These are phyloP conservation scores for Xerocomus minutiporus DNA, from an alignment of 1,284 basidiomycete genomes.

Conservation along the genomic window DNA sequence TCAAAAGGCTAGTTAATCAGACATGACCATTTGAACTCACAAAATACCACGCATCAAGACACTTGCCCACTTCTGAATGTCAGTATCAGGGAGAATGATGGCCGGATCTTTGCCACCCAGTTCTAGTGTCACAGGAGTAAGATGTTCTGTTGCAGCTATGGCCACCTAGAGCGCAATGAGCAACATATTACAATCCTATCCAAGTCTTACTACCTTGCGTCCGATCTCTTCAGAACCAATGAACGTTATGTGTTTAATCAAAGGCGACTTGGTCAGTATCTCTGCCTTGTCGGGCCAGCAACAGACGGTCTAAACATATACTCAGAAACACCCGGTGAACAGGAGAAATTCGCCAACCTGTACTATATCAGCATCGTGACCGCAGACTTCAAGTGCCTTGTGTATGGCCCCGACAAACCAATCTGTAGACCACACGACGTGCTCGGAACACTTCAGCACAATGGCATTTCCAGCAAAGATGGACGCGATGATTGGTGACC, in stretches of 20 bases:
- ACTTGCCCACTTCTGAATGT: slow-evolving; percentile 66
- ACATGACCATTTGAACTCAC: slow-evolving; percentile 45
- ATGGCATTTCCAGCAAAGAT: slow-evolving; percentile 89
- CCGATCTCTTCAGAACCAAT: slow-evolving; percentile 94
- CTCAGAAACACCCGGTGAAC: slow-evolving; percentile 13
- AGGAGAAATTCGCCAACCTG: slow-evolving; percentile 44
- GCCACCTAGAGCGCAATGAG: slow-evolving; percentile 54
- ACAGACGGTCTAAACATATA: slow-evolving; percentile 58
- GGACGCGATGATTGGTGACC: slow-evolving; percentile 88
- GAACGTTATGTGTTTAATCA: slow-evolving; percentile 82
- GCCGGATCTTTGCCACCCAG: slow-evolving; percentile 85
- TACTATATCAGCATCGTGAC: slow-evolving; percentile 77
- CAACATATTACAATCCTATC: not conserved
- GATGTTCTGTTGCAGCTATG: slow-evolving; percentile 73
- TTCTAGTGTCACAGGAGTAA: slow-evolving; percentile 89
- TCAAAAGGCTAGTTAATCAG: not conserved
- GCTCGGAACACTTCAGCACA: slow-evolving; percentile 90
- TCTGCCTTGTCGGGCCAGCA: slow-evolving; percentile 88
- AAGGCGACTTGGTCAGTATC: slow-evolving; percentile 72
- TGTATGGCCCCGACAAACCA: slow-evolving; percentile 80
- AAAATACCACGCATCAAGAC: slow-evolving; percentile 84
- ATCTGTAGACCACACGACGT: slow-evolving; percentile 83
- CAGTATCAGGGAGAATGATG: slow-evolving; percentile 69
- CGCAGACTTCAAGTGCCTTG: slow-evolving; percentile 71
- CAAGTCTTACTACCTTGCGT: slow-evolving; percentile 55